These are phyloP conservation scores for Lodderomyces theae DNA, from an alignment of 1,139 yeast genomes.

Conservation along the genomic window DNA sequence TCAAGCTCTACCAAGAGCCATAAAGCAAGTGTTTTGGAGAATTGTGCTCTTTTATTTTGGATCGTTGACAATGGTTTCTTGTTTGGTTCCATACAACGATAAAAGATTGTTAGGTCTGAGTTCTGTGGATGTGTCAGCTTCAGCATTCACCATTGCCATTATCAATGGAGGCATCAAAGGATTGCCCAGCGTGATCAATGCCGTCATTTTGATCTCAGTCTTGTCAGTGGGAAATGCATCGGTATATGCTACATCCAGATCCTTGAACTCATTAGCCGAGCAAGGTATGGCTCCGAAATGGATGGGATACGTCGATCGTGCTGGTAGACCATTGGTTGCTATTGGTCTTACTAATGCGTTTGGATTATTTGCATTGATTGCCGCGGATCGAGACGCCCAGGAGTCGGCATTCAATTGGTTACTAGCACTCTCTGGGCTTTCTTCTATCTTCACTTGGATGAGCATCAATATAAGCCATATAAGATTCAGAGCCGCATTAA, in stretches of 20 bases:
- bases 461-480: slow-evolving; percentile 33
- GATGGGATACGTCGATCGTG: slow-evolving; percentile 38
- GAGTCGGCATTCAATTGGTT: slow-evolving; percentile 36
- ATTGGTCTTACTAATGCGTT: slow-evolving; percentile 34
- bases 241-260: slow-evolving; percentile 45
- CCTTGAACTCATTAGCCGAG: slow-evolving; percentile 39
- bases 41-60: slow-evolving; percentile 40
- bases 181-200: slow-evolving; percentile 46
- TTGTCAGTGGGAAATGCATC: slow-evolving; percentile 46
- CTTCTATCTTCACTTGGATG: slow-evolving; percentile 37
- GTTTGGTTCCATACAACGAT: slow-evolving; percentile 36
- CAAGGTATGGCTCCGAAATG: slow-evolving; percentile 44
- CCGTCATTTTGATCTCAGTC: slow-evolving; percentile 40
- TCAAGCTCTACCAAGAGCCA: slow-evolving; percentile 38
- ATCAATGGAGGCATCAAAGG: slow-evolving; percentile 50
- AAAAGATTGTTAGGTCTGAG: slow-evolving; percentile 30
- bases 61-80: slow-evolving; percentile 37
- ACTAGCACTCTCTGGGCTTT: slow-evolving; percentile 36
- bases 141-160: slow-evolving; percentile 39
- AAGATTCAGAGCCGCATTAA: slow-evolving; percentile 36
- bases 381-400: slow-evolving; percentile 34
- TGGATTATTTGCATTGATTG: slow-evolving; percentile 41
- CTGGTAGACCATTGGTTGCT: slow-evolving; percentile 44
- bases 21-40: slow-evolving; percentile 47
- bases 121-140: slow-evolving; percentile 23